Percentiles rank a stretch among this genome's conserved stretches.
Conservation (phyloP, 129 eudicot species). For the Sambucus nigra region DNA sequence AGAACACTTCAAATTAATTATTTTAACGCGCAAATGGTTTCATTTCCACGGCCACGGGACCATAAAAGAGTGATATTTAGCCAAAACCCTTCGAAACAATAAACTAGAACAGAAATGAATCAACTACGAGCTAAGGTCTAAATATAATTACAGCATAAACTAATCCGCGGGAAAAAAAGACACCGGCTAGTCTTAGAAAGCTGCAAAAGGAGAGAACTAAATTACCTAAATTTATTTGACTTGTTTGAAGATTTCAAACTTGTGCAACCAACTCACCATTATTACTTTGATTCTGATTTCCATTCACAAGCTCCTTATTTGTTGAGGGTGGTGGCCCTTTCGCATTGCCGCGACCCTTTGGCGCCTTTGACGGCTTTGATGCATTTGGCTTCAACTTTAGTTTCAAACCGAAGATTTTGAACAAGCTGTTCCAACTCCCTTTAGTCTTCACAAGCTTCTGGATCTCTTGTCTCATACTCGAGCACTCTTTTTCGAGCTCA, state of each 20-base stretch:
- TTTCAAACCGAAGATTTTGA: conserved; percentile 33
- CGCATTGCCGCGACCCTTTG: conserved; percentile 13
- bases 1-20: too few species aligned
- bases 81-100: neutral
- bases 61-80: too few species aligned
- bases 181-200: neutral
- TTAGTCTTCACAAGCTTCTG: conserved; percentile 53
- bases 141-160: neutral
- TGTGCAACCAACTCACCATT: conserved; percentile 19
- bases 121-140: neutral
- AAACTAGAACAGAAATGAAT: neutral
- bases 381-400: conserved; percentile 25
- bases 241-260: conserved; percentile 7
- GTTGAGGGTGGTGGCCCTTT: conserved; percentile 14
- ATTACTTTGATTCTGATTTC: conserved; percentile 17
- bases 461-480: conserved; percentile 51
- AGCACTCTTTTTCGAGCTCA: conserved; percentile 66
- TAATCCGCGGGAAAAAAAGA: neutral
- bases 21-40: too few species aligned
- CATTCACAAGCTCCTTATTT: conserved; percentile 21
- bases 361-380: conserved; percentile 4
- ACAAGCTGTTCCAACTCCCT: conserved; percentile 50
- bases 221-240: conserved; percentile 18
- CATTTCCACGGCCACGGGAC: too few species aligned
- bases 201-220: too few species aligned